These are phyloP conservation scores for Emmonsia crescens DNA, from an alignment of 2,329 filamentous ascomycete genomes.

Conservation along the genomic window DNA sequence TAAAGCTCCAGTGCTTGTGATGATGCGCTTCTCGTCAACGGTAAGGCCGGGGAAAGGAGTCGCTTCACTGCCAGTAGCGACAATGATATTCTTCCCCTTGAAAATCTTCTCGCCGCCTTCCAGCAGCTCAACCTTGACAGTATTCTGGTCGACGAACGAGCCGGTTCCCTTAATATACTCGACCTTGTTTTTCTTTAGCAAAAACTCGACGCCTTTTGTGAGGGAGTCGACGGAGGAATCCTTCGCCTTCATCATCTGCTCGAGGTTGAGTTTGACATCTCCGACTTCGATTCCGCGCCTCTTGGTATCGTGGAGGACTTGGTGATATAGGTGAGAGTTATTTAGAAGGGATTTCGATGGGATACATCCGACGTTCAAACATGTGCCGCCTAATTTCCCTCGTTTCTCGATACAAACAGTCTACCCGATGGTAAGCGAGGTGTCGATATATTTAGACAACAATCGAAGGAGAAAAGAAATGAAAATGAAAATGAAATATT, in stretches of 20 bases:
- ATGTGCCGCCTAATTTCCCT: slow-evolving; percentile 87
- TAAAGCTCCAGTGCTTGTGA: slow-evolving; percentile 92
- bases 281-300: slow-evolving; percentile 93
- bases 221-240: slow-evolving; percentile 77
- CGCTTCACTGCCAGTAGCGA: slow-evolving; percentile 89
- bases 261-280: slow-evolving; percentile 91
- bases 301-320: slow-evolving; percentile 93
- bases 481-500: not conserved
- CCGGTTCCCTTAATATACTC: slow-evolving; percentile 94
- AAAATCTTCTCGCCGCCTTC: slow-evolving; percentile 86
- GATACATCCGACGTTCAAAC: slow-evolving; percentile 98
- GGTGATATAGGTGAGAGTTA: slow-evolving; percentile 98
- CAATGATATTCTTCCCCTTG: slow-evolving; percentile 91
- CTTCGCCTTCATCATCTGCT: slow-evolving; percentile 97
- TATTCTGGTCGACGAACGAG: slow-evolving; percentile 78
- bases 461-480: not conserved
- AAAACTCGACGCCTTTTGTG: slow-evolving; percentile 95
- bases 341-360: slow-evolving; percentile 98
- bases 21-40: slow-evolving; percentile 94
- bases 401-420: slow-evolving; percentile 98
- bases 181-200: slow-evolving; percentile 98
- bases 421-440: slow-evolving; percentile 35
- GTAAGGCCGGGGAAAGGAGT: slow-evolving; percentile 93
- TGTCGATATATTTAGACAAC: not conserved
- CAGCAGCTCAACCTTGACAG: slow-evolving; percentile 77